These are phyloP conservation scores for Aspergillus felis DNA, from an alignment of 2,329 filamentous ascomycete genomes.

Conservation along the genomic window DNA sequence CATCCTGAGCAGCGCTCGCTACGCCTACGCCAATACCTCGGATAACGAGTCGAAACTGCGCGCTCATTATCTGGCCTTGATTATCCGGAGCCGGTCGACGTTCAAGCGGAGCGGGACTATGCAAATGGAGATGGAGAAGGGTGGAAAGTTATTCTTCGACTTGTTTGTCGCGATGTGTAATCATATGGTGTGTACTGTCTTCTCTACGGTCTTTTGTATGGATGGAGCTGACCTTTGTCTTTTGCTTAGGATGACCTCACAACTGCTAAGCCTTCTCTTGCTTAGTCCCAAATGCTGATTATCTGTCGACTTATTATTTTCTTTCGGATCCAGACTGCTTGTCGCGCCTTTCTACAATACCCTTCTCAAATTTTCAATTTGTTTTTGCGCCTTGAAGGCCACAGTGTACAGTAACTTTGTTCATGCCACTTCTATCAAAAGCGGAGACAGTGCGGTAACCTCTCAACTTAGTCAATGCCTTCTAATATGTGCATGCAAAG, in stretches of 20 bases:
- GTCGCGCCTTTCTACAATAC: not conserved
- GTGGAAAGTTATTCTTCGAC: constrained; percentile 87
- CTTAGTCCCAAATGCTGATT: not conserved
- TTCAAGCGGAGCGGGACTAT: constrained; percentile 94
- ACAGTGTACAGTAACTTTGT: not conserved
- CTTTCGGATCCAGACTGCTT: not conserved
- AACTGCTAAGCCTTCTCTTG: constrained; percentile 1
- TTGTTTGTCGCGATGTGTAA: constrained; percentile 91
- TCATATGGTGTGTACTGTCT: constrained; percentile 63
- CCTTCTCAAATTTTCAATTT: not conserved
- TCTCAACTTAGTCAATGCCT: not conserved
- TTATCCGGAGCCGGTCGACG: constrained; percentile 79
- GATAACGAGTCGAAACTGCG: constrained; percentile 87
- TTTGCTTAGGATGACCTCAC: constrained; percentile 23
- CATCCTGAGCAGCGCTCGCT: constrained; percentile 82
- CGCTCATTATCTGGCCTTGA: constrained; percentile 86
- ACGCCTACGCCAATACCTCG: constrained; percentile 82
- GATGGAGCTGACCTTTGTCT: constrained; percentile 2
- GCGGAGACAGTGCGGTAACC: too few relatives aligned
- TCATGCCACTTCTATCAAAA: not conserved
- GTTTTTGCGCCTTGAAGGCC: not conserved
- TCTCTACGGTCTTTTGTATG: not conserved
- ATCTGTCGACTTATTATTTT: not conserved
- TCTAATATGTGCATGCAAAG: not conserved
- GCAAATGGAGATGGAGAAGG: constrained; percentile 90